A percentile compares a stretch with the other conserved stretches of the same genome.
Conservation (phyloP, 257 asterid genomes). For the Paulownia fortunei region DNA sequence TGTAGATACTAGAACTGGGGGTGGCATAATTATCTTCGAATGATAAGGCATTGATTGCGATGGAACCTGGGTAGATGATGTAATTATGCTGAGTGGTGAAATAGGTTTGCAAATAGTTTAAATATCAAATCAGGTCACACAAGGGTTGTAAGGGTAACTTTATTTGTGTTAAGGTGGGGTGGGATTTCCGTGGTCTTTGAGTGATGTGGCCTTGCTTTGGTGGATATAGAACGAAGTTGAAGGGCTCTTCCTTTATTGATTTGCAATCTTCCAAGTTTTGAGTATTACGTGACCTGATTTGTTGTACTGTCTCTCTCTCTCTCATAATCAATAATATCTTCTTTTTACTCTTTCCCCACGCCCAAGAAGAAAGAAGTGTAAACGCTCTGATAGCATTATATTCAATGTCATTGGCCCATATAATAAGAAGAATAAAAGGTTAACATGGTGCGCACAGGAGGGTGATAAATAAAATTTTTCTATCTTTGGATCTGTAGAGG, state of each 20-base stretch:
- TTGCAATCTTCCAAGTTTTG: neutral
- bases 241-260: conserved; percentile 2
- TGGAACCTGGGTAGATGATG: neutral
- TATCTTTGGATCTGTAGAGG: conserved; percentile 12
- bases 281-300: neutral
- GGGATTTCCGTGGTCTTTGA: neutral
- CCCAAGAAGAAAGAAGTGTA: neutral
- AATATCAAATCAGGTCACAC: neutral
- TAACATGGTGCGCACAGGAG: conserved; percentile 9
- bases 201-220: neutral
- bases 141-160: neutral
- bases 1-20: neutral
- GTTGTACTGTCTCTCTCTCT: neutral
- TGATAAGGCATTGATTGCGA: neutral
- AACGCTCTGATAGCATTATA: conserved; percentile 12
- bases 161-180: neutral
- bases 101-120: neutral
- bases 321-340: neutral
- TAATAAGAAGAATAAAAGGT: neutral
- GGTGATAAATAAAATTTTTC: neutral
- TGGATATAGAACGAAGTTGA: neutral
- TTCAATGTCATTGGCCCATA: neutral
- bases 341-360: conserved; percentile 2
- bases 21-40: neutral
- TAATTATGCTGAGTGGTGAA: neutral